These are phyloP conservation scores for Metarhizium album DNA, from an alignment of 2,329 filamentous ascomycete genomes.

Conservation along the genomic window DNA sequence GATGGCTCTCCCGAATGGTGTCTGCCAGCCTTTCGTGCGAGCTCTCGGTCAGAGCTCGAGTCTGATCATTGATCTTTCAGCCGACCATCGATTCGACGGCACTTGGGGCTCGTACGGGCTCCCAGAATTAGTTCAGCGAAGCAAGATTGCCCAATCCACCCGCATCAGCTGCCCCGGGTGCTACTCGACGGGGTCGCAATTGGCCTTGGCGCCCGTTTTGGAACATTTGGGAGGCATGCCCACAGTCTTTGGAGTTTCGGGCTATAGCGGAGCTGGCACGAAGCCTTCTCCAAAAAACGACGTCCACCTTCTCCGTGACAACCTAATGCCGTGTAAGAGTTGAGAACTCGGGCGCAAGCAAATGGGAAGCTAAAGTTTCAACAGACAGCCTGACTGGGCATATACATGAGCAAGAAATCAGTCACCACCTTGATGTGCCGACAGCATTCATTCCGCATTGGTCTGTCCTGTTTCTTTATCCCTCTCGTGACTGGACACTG, in stretches of 20 bases:
- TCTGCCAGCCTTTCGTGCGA: conserved; percentile 89
- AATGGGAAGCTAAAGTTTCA: background rate
- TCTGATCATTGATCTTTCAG: conserved; percentile 87
- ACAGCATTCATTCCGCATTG: conserved; percentile 91
- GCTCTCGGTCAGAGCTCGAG: conserved; percentile 64
- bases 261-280: conserved; percentile 68
- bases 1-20: conserved; percentile 91
- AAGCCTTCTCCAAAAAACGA: conserved; percentile 95
- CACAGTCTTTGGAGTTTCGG: conserved; percentile 49
- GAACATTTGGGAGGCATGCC: conserved; percentile 67
- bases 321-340: conserved; percentile 47
- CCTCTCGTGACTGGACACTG: background rate
- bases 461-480: conserved; percentile 32
- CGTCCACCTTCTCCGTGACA: conserved; percentile 68
- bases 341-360: background rate
- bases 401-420: conserved; percentile 90
- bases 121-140: conserved; percentile 61
- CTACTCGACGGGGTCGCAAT: conserved; percentile 86
- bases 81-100: conserved; percentile 65
- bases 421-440: conserved; percentile 58
- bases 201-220: conserved; percentile 76
- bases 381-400: conserved; percentile 73
- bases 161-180: conserved; percentile 91
- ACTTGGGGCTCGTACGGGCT: too few relatives aligned
- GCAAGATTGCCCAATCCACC: conserved; percentile 67